These are phyloP conservation scores for Pleurostoma richardsiae DNA, from an alignment of 2,329 filamentous ascomycete species.

Conservation along the genomic window DNA sequence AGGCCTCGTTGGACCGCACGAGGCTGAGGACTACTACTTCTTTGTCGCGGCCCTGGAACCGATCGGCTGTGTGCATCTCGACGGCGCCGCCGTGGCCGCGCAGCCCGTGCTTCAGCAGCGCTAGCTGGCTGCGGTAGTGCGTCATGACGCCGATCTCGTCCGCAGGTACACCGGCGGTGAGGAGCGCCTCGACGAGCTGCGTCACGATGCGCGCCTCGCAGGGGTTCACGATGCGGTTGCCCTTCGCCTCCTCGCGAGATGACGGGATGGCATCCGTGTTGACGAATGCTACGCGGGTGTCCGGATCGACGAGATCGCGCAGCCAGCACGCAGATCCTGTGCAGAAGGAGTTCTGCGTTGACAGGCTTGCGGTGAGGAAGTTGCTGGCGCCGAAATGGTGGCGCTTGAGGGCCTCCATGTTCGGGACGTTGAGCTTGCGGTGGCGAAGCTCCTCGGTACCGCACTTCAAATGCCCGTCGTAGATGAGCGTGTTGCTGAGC, in stretches of 20 bases:
- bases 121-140: conserved; percentile 89
- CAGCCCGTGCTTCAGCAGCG: conserved; percentile 71
- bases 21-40: conserved; percentile 84
- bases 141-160: conserved; percentile 90
- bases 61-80: conserved; percentile 95
- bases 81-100: conserved; percentile 55
- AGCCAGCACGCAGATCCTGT: conserved; percentile 66
- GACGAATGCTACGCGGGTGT: conserved; percentile 74
- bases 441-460: conserved; percentile 72
- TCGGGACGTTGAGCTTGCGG: conserved; percentile 63
- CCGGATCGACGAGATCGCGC: conserved; percentile 62
- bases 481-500: conserved; percentile 88
- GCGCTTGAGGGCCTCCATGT: conserved; percentile 53
- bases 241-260: conserved; percentile 68
- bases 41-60: conserved; percentile 95
- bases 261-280: conserved; percentile 75
- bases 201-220: conserved; percentile 74
- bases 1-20: conserved; percentile 78
- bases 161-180: conserved; percentile 69
- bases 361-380: conserved; percentile 31
- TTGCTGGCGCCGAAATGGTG: conserved; percentile 53
- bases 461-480: conserved; percentile 84
- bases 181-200: conserved; percentile 75
- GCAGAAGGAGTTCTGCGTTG: conserved; percentile 44
- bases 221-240: conserved; percentile 82